Evolutionary conservation across 2,329 filamentous ascomycete genomes (phyloP), one percentile per base, ranked within the genome.

Genomic region (Thielaviopsis populi): DNA sequence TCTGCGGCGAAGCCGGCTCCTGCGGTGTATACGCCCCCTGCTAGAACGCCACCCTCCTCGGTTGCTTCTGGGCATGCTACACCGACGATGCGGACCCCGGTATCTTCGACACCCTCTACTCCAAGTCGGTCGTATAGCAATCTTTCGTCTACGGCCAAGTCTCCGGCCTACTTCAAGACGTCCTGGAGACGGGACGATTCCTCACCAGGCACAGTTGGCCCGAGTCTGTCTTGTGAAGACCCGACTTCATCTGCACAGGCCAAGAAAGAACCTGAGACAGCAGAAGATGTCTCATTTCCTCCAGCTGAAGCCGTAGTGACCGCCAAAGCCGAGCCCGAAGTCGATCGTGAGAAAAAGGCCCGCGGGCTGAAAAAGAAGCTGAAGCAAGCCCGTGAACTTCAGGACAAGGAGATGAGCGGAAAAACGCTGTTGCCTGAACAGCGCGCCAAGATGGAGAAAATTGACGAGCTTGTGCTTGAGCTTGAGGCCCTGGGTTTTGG

Each of bases 391-490:
- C 87, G 85, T 69, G 94, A 97, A 1, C 79, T 99, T 63, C 87
- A 90, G 72, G 86, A 85, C 70, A 96, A 96, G 80, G 95, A 95
- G 74, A 89, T 95, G 27, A 85, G 84, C 64, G 94, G 94, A 22
- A 87, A 89, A 72, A 80, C 83, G 3, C 76, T 99, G 66, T 79
- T 97, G 30, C 92, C 91, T 0, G 94, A 99, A 76, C 94, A 99
- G 76, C 87, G 97, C 68, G 91, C 92, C 69, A 99, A 99, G 77
- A 89, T 99, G 63, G 95, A 96, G 73, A 95, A 94, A 75, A 96
- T 99, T 73, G 90, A 89, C 67, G 94, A 99, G 76, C 80, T 99
- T 61, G 85, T 96, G 65, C 83, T 91, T 13, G 91, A 97, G 72
- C 76, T 99, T 64, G 89, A 95, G 70, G 81, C 83, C 1, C 78